Evolutionary conservation across 1,139 yeast species (phyloP).

Genomic region (Yamadazyma dendronema): DNA sequence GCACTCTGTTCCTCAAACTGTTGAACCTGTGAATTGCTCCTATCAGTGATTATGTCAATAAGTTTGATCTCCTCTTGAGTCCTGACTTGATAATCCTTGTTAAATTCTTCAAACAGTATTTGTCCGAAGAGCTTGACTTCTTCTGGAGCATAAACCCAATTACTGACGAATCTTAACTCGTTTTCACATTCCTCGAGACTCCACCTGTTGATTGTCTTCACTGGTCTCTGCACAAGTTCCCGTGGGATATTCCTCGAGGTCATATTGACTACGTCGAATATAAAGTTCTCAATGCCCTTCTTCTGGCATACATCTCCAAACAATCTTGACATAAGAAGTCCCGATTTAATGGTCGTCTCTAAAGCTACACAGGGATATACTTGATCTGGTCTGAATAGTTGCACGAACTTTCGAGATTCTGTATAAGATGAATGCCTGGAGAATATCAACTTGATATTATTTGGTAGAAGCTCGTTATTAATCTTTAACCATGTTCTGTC

Average conservation of each 20-base stretch:
- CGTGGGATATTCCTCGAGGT: slow-evolving; percentile 18
- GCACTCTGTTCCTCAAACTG: slow-evolving; percentile 12
- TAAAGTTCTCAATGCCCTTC: slow-evolving; percentile 15
- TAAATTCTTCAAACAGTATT: slow-evolving; percentile 1
- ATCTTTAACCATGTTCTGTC: slow-evolving; percentile 30
- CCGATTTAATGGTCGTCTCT: slow-evolving; percentile 33
- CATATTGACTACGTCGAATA: slow-evolving; percentile 29
- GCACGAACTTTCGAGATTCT: slow-evolving; percentile 41
- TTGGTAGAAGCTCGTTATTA: slow-evolving; percentile 35
- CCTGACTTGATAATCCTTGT: background rate
- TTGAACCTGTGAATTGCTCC: slow-evolving; percentile 8
- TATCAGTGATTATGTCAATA: slow-evolving; percentile 4
- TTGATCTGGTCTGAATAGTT: slow-evolving; percentile 38
- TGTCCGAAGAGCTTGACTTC: slow-evolving; percentile 3
- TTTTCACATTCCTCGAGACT: slow-evolving; percentile 28
- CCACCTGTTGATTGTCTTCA: slow-evolving; percentile 35
- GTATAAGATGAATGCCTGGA: slow-evolving; percentile 56
- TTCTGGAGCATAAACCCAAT: background rate
- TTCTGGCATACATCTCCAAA: slow-evolving; percentile 41
- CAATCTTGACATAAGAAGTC: slow-evolving; percentile 41
- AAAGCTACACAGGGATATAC: slow-evolving; percentile 49
- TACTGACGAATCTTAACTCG: slow-evolving; percentile 23
- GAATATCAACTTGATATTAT: slow-evolving; percentile 39
- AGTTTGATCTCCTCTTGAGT: background rate
- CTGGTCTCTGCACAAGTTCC: slow-evolving; percentile 17